Percentiles rank a stretch among this genome's conserved stretches.
These are phyloP conservation scores for Sphagnum contortum DNA, from an alignment of 225 moss, liverwort and hornwort species.

Conservation along the genomic window DNA sequence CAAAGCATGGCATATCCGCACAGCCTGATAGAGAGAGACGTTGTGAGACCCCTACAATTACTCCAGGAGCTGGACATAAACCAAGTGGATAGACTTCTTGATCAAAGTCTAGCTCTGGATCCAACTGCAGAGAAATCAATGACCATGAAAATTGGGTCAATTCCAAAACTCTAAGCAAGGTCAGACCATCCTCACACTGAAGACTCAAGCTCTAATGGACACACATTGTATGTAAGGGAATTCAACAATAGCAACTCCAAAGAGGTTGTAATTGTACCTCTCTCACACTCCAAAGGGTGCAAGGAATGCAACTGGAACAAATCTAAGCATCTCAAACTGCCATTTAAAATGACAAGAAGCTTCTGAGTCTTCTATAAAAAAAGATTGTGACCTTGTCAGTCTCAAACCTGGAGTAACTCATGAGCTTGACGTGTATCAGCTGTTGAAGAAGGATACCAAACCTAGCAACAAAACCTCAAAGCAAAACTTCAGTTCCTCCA, in stretches of 20 bases:
- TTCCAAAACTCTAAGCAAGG: not conserved
- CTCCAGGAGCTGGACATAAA: slow-evolving; percentile 82
- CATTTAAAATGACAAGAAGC: too few relatives aligned
- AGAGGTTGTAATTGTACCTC: too few relatives aligned
- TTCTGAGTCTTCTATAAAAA: too few relatives aligned
- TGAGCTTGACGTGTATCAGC: slow-evolving; percentile 67
- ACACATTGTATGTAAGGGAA: too few relatives aligned
- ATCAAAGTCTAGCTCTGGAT: slow-evolving; percentile 98
- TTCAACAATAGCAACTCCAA: too few relatives aligned
- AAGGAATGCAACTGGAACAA: too few relatives aligned
- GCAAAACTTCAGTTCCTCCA: not conserved
- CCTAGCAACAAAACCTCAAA: slow-evolving; percentile 30
- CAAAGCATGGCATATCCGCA: slow-evolving; percentile 90
- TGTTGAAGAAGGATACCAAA: slow-evolving; percentile 96
- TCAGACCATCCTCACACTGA: not conserved
- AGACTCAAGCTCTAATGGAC: not conserved
- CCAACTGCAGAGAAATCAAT: slow-evolving; percentile 49
- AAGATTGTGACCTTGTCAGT: not conserved
- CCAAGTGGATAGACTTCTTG: slow-evolving; percentile 96
- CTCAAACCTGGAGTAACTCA: slow-evolving; percentile 67
- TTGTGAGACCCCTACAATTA: slow-evolving; percentile 91
- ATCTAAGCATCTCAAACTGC: too few relatives aligned
- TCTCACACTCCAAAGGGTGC: too few relatives aligned
- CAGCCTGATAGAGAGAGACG: slow-evolving; percentile 81
- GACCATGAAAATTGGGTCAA: not conserved